Base-by-base conservation (phyloP, 73 alveolate genomes). In the Paramecium pentaurelia region DNA sequence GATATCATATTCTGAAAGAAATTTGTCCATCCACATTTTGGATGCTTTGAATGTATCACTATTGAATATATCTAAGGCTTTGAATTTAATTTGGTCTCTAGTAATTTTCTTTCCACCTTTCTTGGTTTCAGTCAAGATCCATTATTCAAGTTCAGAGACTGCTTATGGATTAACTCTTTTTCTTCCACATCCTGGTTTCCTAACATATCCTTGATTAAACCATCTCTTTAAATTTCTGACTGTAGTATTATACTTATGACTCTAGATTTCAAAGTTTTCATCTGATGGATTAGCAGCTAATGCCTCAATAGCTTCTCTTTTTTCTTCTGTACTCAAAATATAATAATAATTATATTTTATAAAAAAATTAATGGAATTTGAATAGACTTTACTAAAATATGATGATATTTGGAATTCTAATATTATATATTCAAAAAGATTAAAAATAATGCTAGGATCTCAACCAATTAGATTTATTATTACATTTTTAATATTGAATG, bases 141-240 rank as follows among this genome's bases (percentile, higher is more conserved):
- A 80, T 80, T 42, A 3, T 8, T 45, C 73, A 40, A 80, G 58
- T 27, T 80, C 45, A 44, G 32, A 11, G 2, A 32, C 91, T 22
- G 77, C 91, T 36, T 45, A 11, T 22, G 73, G 71, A 47, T 80
- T 49, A 27, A 80, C 47, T 80, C 58, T 45, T 42, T 80, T 80
- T 27, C 91, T 80, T 80, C 91, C 91, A 80, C 91, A 80, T 20
- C 91, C 91, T 2, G 71, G 12, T 49, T 80, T 80, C 27, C 91
- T 80, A n/a, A 20, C 38, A 80, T 25, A 32, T 36, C 91, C 91
- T 20, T 42, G 27, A 47, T 42, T 42, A 80, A 45, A 47, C 91
- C 91, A 80, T 80, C 91, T 80, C 54, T 80, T 80, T 36, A 80
- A 27, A 80, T 80, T 80, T 49, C 58, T 80, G 1, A 80, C 12